These are phyloP conservation scores for Cardiospermum halicacabum DNA, from an alignment of 345 rosid species.

Conservation along the genomic window DNA sequence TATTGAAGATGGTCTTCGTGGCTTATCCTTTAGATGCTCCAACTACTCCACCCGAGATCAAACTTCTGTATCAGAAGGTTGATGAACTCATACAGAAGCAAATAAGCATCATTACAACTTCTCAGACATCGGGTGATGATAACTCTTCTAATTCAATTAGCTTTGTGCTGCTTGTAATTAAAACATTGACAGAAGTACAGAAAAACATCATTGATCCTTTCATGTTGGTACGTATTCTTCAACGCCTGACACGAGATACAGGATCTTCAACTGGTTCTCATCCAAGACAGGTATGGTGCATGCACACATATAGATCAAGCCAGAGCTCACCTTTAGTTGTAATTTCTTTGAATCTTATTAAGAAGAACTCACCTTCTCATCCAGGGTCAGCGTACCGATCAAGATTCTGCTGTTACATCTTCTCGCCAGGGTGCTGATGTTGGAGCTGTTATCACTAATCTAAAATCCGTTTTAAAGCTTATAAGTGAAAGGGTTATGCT, in stretches of 20 bases:
- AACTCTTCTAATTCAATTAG: constrained; percentile 63
- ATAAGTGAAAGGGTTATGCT: constrained; percentile 84
- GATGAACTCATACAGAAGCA: constrained; percentile 91
- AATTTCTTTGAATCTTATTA: constrained; percentile 17
- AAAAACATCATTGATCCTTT: constrained; percentile 68
- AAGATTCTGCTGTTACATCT: constrained; percentile 87
- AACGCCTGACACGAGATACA: constrained; percentile 89
- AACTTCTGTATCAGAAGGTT: constrained; percentile 76
- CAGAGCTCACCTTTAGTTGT: background rate
- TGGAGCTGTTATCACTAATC: constrained; percentile 70
- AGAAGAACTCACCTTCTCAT: constrained; percentile 18
- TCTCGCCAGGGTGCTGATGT: constrained; percentile 82
- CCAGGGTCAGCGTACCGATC: constrained; percentile 83
- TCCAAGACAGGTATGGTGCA: constrained; percentile 66
- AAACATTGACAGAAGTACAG: constrained; percentile 87
- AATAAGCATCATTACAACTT: constrained; percentile 54
- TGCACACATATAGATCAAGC: background rate
- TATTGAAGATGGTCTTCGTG: constrained; percentile 88
- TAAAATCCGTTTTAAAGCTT: constrained; percentile 81
- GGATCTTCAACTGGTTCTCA: constrained; percentile 79
- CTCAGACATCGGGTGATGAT: constrained; percentile 76
- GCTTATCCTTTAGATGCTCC: constrained; percentile 83
- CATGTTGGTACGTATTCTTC: constrained; percentile 78
- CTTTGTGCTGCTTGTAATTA: constrained; percentile 90
- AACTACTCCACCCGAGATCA: constrained; percentile 66